Percentiles rank a stretch among this genome's conserved stretches.
Conservation (phyloP, 306 rosid species). For the Malus sylvestris region DNA sequence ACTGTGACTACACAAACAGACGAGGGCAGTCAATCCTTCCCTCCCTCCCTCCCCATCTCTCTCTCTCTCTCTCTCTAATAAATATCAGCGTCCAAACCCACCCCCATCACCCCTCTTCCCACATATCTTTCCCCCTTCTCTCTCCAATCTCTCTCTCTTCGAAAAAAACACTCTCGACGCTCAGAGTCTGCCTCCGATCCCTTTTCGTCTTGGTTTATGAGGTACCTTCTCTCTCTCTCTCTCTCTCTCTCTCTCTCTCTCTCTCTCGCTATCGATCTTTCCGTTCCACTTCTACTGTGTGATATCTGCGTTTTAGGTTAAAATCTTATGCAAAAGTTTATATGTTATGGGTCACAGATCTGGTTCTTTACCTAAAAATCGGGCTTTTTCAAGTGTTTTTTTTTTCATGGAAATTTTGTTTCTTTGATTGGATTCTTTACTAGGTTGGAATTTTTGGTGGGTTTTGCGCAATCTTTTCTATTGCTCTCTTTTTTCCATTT, state of each 20-base stretch:
- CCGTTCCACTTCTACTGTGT: not conserved
- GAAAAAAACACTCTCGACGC: constrained; percentile 11
- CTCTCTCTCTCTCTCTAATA: not conserved
- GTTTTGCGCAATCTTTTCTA: not conserved
- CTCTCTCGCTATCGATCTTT: not conserved
- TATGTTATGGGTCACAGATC: constrained; percentile 18
- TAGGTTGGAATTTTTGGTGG: not conserved
- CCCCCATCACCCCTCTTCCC: not conserved
- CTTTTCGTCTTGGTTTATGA: constrained; percentile 95
- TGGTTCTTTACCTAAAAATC: not conserved
- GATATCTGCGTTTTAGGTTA: not conserved
- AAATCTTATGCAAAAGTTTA: not conserved
- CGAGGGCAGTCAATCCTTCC: too few species aligned
- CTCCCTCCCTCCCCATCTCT: too few species aligned
- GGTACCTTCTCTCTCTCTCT: constrained; percentile 24
- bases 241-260: not conserved
- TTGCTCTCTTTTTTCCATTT: not conserved
- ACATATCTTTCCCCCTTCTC: not conserved
- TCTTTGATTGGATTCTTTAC: not conserved
- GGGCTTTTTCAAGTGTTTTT: not conserved
- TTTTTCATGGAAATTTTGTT: not conserved
- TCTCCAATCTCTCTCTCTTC: not conserved
- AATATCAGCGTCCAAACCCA: constrained; percentile 15
- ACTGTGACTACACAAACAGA: too few species aligned
- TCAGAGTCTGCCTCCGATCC: constrained; percentile 53